Evolutionary conservation across 129 eudicot genomes (phyloP), one percentile per base, ranked within the genome.

Genomic region (Escallonia rubra): DNA sequence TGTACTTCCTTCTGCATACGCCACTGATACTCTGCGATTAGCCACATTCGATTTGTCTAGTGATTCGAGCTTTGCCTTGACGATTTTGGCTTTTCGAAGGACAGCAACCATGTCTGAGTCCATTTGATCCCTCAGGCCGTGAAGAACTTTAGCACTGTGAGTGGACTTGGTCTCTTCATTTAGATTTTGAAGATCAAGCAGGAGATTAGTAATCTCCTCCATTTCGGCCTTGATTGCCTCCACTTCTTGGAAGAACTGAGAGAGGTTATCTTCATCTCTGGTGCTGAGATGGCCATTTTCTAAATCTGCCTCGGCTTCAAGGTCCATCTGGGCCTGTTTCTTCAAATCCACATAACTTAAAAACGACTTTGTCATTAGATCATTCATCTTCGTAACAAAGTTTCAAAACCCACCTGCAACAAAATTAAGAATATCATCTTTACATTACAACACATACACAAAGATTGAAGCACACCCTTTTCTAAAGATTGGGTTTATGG

Each of bases 361-460:
- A 66, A 92, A 88, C 55, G 98, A 92, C 58, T 81, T 92, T 2
- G 98, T 88, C 98, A 92, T 88, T 2, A 88, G 78, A 75, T 92
- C 95, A 80, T 92, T 92, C 98, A 92, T 88, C n/a, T n/a, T n/a
- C n/a, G n/a, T n/a, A n/a, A n/a, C n/a, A n/a, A n/a, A 54, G 34
- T 80, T 88, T 51, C 50, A 53, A 66, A 67, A 58, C 75, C 67
- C 75, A 63, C 82, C 85, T 74, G 85, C 59, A 80, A 71, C 50
- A 23, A 13, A 67, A 72, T 47, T 71, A 58, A 54, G 70, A 59
- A 72, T 41, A 10, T 66, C 13, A 39, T 40, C 51, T 23, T 34
- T 42, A 40, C 49, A 45, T 7, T 39, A 38, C 56, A 23, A 40
- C 53, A 8, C 42, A 56, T 13, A 39, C 55, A 7, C 10, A 4